Evolutionary conservation across 2,329 filamentous ascomycete genomes (phyloP).

Genomic region (Periglandula ipomoeae): DNA sequence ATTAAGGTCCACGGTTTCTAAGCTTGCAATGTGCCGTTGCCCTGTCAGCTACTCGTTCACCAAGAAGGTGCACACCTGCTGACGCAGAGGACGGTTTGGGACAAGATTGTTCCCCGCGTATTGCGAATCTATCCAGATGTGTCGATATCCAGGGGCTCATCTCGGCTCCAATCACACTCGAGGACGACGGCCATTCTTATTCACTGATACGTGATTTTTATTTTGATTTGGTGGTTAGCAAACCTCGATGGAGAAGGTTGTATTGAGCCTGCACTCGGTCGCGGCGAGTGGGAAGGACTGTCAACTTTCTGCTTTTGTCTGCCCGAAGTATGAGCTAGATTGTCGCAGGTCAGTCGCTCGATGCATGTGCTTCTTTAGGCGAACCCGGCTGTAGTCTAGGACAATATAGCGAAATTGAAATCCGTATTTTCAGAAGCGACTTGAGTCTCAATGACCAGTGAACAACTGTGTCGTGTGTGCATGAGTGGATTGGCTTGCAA

Average conservation of each 20-base stretch:
- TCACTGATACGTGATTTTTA: slow-evolving; percentile 18
- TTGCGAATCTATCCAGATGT: slow-evolving; percentile 16
- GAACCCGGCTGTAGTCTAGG: slow-evolving; percentile 26
- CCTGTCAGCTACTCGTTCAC: slow-evolving; percentile 22
- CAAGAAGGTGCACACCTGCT: slow-evolving; percentile 17
- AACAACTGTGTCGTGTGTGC: not conserved
- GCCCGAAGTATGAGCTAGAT: slow-evolving; percentile 16
- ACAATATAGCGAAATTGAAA: slow-evolving; percentile 12
- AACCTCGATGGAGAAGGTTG: slow-evolving; percentile 2
- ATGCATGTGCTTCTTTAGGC: slow-evolving; percentile 19
- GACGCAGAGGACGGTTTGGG: slow-evolving; percentile 22
- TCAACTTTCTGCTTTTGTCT: slow-evolving; percentile 8
- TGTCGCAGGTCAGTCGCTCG: slow-evolving; percentile 26
- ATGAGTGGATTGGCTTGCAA: not conserved
- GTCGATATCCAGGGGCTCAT: slow-evolving; percentile 23
- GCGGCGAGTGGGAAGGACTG: slow-evolving; percentile 4
- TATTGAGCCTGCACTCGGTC: slow-evolving; percentile 5
- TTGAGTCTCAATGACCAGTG: not conserved
- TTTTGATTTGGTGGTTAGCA: slow-evolving; percentile 11
- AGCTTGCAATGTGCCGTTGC: slow-evolving; percentile 29
- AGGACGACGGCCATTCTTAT: slow-evolving; percentile 18
- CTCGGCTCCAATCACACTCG: slow-evolving; percentile 17
- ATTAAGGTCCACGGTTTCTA: slow-evolving; percentile 72
- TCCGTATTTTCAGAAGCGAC: not conserved
- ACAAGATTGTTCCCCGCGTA: slow-evolving; percentile 16